phyloP scores from a whole-genome alignment of 1,284 basidiomycete genomes.

The Ganoderma sp. region DNA sequence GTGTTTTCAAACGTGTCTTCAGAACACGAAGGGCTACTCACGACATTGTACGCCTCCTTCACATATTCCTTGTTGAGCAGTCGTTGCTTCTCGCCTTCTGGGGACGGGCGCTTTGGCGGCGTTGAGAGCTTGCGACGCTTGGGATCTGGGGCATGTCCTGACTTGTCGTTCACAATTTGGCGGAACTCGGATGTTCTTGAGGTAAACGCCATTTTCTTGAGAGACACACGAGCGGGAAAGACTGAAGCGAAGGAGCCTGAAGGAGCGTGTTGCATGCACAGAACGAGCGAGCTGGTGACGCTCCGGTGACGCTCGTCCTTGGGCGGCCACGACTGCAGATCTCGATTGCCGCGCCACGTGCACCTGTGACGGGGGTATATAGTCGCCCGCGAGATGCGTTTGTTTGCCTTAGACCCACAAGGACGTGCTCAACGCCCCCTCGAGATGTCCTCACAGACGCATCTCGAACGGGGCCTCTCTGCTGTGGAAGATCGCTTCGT shows the following conservation, averaged over 20 bases:
- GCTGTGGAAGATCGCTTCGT: constrained; percentile 50
- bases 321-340: constrained; percentile 20
- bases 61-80: constrained; percentile 69
- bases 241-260: constrained; percentile 1
- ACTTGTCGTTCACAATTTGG: constrained; percentile 54
- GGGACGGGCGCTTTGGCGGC: constrained; percentile 41
- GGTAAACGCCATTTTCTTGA: constrained; percentile 33
- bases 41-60: constrained; percentile 75
- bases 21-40: constrained; percentile 45
- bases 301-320: constrained; percentile 8
- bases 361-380: background rate
- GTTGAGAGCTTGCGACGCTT: constrained; percentile 58
- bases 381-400: background rate
- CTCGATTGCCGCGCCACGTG: constrained; percentile 25
- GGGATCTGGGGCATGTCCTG: constrained; percentile 47
- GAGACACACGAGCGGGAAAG: background rate
- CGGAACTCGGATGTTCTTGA: constrained; percentile 69
- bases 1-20: background rate
- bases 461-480: constrained; percentile 36
- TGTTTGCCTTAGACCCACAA: constrained; percentile 28
- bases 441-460: constrained; percentile 24
- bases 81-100: constrained; percentile 44
- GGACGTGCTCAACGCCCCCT: constrained; percentile 37
- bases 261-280: constrained; percentile 7
- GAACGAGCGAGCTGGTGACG: constrained; percentile 12